Evolutionary conservation across 2,329 filamentous ascomycete species (phyloP), one percentile per base, ranked within the genome.

Genomic region (Torrubiellomyces zombiae): DNA sequence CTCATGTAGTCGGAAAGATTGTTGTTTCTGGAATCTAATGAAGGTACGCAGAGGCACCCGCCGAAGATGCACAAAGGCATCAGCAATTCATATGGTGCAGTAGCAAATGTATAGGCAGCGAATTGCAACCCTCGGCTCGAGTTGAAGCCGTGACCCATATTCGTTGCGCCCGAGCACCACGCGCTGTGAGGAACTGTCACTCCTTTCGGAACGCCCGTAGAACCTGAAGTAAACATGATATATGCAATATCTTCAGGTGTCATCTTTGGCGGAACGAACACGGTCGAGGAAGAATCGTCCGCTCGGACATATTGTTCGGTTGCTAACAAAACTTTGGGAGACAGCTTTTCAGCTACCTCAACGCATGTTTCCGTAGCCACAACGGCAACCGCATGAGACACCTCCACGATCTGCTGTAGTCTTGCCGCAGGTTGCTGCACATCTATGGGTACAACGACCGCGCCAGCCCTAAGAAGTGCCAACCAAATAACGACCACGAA

Each of bases 11-110:
- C n/a, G n/a, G n/a, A n/a, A n/a, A n/a, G n/a, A n/a, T n/a, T n/a
- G n/a, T n/a, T n/a, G n/a, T n/a, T n/a, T n/a, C n/a, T n/a, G n/a
- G n/a, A n/a, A n/a, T n/a, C n/a, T n/a, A n/a, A n/a, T n/a, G n/a
- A n/a, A n/a, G 20, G 20, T 7, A 13, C 14, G 11, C 20, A 21
- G 7, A 21, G 10, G n/a, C 20, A 21, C 6, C 10, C 20, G 7
- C 20, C 20, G n/a, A 13, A 21, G 20, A 21, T 21, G 20, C n/a
- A 13, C 20, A 13, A 21, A 7, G 20, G n/a, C n/a, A n/a, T 21
- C 20, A 21, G 11, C 7, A 21, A 11, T 13, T 21, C 20, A 10
- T 11, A 12, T 13, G 14, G n/a, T 7, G 10, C 14, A 7, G 14
- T 13, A 12, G n/a, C 20, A 13, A 21, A 21, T 10, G 10, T 21